Base-by-base conservation (phyloP, 441 rosid species). In the Dalechampia spathulata region DNA sequence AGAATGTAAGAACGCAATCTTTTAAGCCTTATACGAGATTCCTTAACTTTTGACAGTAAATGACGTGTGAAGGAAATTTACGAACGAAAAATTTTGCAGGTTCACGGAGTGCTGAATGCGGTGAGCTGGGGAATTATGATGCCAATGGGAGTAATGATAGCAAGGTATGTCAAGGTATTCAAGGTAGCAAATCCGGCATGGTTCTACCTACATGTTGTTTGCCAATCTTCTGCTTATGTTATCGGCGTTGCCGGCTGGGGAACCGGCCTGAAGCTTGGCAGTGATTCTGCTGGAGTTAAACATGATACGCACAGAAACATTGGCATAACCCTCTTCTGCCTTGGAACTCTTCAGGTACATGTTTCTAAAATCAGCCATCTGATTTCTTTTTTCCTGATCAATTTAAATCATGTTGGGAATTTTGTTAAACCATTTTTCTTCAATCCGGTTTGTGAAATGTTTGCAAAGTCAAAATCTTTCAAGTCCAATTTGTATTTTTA, bases 101-200 rank as follows among this genome's bases (percentile, higher is more conserved):
- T 69, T 53, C 93, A 83, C 20, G 93, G 89, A n/a, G 57, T 77
- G 2, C 48, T 85, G 1, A 85, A 84, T 23, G 74, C 78, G 1
- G 74, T 84, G 62, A 77, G 85, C 42, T 84, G 88, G 84, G 85
- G 91, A 3, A 46, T 69, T 26, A 38, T 81, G 48, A 74, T 81
- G 85, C 91, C 85, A 0, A n/a, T 75, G 7, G 91, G 85, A 43
- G 71, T 60, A 19, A 53, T 78, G 22, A 65, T 72, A 2, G 87
- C 87, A 3, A 77, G 82, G 53, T 77, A 83, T 62, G 48, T 79
- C 60, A 79, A 71, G 50, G 72, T 67, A 58, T 77, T 74, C 64
- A 57, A 74, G 56, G 47, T 54, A 26, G 77, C 75, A 13, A 75
- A 75, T 34, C 85, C 86, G 0, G 58, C 68, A 0, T 81, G 86